Percentiles rank a stretch among this genome's conserved stretches.
These are phyloP conservation scores for Juncus effusus DNA, from an alignment of 176 grass and related monocot species.

Conservation along the genomic window DNA sequence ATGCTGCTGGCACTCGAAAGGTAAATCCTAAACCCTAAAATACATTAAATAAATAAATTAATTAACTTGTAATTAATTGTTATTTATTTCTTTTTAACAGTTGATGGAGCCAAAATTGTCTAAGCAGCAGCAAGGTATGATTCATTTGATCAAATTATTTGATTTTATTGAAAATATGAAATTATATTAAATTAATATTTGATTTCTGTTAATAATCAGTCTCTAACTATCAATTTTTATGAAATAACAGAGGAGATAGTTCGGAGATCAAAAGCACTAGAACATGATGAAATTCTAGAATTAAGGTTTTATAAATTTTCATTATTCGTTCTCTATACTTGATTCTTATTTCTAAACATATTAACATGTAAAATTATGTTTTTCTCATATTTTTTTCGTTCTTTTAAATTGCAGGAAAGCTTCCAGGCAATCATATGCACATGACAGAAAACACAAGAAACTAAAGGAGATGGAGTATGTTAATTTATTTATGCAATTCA, in stretches of 20 bases:
- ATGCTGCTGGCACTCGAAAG: conserved; percentile 68
- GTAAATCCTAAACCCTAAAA: conserved; percentile 18
- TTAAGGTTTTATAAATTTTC: conserved; percentile 46
- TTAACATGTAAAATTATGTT: conserved; percentile 17
- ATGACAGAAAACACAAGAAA: conserved; percentile 86
- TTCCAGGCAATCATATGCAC: conserved; percentile 82
- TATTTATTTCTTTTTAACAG: conserved; percentile 27
- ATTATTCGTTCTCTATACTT: conserved; percentile 6
- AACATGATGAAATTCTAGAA: conserved; percentile 69
- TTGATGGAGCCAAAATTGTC: conserved; percentile 75
- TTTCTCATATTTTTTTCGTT: conserved; percentile 8
- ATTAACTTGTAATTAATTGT: conserved; percentile 1
- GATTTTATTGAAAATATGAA: conserved; percentile 23
- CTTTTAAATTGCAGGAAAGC: conserved; percentile 50
- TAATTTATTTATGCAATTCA: conserved; percentile 7
- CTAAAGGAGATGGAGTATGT: conserved; percentile 73
- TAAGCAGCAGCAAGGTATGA: conserved; percentile 84
- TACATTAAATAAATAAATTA: background rate
- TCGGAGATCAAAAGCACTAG: conserved; percentile 67
- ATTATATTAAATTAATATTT: background rate
- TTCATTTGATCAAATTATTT: conserved; percentile 6
- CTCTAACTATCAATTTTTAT: conserved; percentile 2
- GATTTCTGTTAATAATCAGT: background rate
- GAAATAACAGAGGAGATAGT: conserved; percentile 53
- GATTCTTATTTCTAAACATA: conserved; percentile 10